Evolutionary conservation across 2,329 filamentous ascomycete species (phyloP), one percentile per base, ranked within the genome.

Genomic region (Penicillium sp.): DNA sequence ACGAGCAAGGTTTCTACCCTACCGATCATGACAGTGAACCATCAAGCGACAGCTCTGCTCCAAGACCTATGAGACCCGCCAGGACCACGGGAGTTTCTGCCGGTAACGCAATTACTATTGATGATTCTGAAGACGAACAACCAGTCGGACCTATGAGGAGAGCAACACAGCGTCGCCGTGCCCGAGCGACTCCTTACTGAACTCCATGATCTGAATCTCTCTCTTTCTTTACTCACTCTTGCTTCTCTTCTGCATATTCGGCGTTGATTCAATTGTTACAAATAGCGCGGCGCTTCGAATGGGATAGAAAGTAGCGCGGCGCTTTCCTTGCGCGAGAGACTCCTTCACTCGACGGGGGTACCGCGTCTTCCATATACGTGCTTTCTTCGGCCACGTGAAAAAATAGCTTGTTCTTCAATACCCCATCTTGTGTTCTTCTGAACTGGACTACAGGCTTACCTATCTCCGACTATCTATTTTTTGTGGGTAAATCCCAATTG

Each of bases 71-170:
- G 34, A 42, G 45, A 23, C 31, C 46, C 10, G 6, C 46, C 13
- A 42, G 47, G 29, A 43, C 43, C 24, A 56, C 48, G 31, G 62
- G 53, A n/a, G 41, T 42, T 31, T 46, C 51, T 28, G 51, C 47
- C 4, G 33, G 43, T 2, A 56, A 58, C 42, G 61, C 51, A 23
- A 65, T 64, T n/a, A 44, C 58, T 6, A 57, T 64, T 12, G 59
- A 62, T 31, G 61, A 63, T 47, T 57, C 57, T 10, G 63, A 64
- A 28, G 63, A 65, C 6, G 61, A 65, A 33, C 57, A 60, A 36
- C 63, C 63, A 8, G 53, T 65, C 33, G 58, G 62, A 8, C 58
- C 63, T 8, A 47, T 61, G 48, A 55, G 62, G 54, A 58, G 61
- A 54, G 42, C 54, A 28, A 41, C 47, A 16, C 62, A 62, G 23